Percentiles rank a stretch among this genome's conserved stretches.
Evolutionary conservation across 176 grass and related monocot genomes (phyloP).

Genomic region (Zoysia japonica): DNA sequence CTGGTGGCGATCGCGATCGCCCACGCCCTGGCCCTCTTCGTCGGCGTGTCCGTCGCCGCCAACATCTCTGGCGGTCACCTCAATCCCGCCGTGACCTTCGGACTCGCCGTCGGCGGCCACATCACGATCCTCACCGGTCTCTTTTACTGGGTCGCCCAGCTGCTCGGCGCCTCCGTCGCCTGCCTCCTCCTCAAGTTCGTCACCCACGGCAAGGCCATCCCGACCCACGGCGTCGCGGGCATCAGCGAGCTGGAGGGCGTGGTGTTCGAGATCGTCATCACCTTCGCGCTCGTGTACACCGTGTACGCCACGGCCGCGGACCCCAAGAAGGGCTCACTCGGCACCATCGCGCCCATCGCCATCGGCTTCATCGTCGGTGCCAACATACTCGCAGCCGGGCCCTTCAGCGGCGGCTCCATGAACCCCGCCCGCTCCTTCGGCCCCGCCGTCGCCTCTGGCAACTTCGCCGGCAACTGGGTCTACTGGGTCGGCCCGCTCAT

Average conservation of each 20-base stretch:
- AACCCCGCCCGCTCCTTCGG: constrained; percentile 94
- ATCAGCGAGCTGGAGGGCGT: constrained; percentile 75
- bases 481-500: constrained; percentile 96
- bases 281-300: constrained; percentile 94
- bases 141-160: constrained; percentile 94
- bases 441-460: constrained; percentile 68
- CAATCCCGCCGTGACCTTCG: constrained; percentile 91
- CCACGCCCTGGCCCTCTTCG: constrained; percentile 81
- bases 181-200: constrained; percentile 90
- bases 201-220: constrained; percentile 85
- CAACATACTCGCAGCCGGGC: constrained; percentile 91
- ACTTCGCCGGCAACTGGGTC: constrained; percentile 89
- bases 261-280: constrained; percentile 88
- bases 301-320: constrained; percentile 93
- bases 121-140: constrained; percentile 91
- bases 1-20: constrained; percentile 84
- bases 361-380: constrained; percentile 99
- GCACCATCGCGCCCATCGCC: constrained; percentile 86
- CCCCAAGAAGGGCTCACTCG: constrained; percentile 88
- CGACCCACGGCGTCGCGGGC: constrained; percentile 73
- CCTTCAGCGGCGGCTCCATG: constrained; percentile 96
- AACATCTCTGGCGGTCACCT: constrained; percentile 97
- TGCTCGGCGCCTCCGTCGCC: constrained; percentile 66
- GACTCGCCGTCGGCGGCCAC: constrained; percentile 78
- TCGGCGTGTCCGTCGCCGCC: constrained; percentile 77